Evolutionary conservation across 345 rosid genomes (phyloP).

Genomic region (Gossypium thurberi): DNA sequence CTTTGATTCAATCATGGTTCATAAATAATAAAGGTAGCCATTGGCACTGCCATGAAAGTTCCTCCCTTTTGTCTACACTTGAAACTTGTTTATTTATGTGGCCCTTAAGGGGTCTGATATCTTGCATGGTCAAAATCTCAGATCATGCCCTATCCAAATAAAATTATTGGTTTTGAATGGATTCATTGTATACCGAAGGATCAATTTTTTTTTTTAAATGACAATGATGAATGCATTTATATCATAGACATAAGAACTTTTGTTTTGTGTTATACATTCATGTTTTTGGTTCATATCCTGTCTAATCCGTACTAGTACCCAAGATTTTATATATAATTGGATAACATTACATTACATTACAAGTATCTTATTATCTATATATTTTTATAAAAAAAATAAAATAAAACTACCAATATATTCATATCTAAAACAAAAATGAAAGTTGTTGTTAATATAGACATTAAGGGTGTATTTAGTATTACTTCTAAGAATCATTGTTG

Average conservation of each 20-base stretch:
- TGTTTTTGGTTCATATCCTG: not conserved
- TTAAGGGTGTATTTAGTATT: no score
- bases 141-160: not conserved
- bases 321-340: not conserved
- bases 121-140: not conserved
- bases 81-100: not conserved
- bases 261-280: conserved; percentile 9
- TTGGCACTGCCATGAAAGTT: conserved; percentile 27
- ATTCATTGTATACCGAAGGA: not conserved
- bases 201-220: not conserved
- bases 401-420: not conserved
- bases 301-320: not conserved
- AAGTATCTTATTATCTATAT: not conserved
- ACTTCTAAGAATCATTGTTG: rapidly evolving
- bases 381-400: no score
- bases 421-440: not conserved
- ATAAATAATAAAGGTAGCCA: not conserved
- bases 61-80: conserved; percentile 7
- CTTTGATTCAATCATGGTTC: not conserved
- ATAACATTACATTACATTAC: not conserved
- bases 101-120: not conserved
- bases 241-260: not conserved
- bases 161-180: not conserved
- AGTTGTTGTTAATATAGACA: no score
- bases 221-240: not conserved